phyloP scores from a whole-genome alignment of 2,329 filamentous ascomycete species.

The Epichloe festucae region DNA sequence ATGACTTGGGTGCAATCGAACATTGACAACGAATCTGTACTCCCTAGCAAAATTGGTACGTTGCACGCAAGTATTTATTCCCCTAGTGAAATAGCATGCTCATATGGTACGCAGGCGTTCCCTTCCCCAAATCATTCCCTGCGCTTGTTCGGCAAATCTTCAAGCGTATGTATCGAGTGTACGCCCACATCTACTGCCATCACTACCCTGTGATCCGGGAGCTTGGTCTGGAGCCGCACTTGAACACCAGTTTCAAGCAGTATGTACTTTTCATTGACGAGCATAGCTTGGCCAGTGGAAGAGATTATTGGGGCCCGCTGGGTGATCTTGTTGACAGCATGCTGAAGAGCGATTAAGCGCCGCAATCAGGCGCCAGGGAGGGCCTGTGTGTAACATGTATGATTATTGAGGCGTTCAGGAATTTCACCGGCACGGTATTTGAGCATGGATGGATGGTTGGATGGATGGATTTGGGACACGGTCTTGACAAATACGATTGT shows the following conservation, averaged over 20 bases:
- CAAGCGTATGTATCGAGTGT: slow-evolving; percentile 97
- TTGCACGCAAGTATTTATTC: neutral
- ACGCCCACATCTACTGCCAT: slow-evolving; percentile 99
- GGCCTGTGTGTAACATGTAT: slow-evolving; percentile 5
- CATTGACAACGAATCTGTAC: slow-evolving; percentile 89
- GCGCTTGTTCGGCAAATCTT: slow-evolving; percentile 87
- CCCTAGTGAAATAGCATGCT: neutral
- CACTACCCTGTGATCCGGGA: slow-evolving; percentile 96
- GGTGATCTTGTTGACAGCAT: slow-evolving; percentile 97
- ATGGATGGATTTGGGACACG: neutral
- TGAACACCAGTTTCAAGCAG: slow-evolving; percentile 99
- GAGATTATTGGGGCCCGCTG: slow-evolving; percentile 94
- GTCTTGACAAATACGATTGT: neutral
- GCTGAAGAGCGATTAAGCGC: slow-evolving; percentile 69
- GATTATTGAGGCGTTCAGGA: slow-evolving; percentile 13
- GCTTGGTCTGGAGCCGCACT: slow-evolving; percentile 86
- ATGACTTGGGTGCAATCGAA: slow-evolving; percentile 95
- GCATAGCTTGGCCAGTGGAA: slow-evolving; percentile 79
- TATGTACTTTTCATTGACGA: slow-evolving; percentile 98
- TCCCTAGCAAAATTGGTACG: slow-evolving; percentile 81
- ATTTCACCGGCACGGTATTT: slow-evolving; percentile 1
- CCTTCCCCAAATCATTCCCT: slow-evolving; percentile 88
- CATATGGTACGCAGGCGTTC: slow-evolving; percentile 47
- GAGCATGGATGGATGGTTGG: neutral
- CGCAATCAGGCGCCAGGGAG: neutral